Conservation (phyloP, 2,329 filamentous ascomycete species). For the Beauveria rudraprayagi region DNA sequence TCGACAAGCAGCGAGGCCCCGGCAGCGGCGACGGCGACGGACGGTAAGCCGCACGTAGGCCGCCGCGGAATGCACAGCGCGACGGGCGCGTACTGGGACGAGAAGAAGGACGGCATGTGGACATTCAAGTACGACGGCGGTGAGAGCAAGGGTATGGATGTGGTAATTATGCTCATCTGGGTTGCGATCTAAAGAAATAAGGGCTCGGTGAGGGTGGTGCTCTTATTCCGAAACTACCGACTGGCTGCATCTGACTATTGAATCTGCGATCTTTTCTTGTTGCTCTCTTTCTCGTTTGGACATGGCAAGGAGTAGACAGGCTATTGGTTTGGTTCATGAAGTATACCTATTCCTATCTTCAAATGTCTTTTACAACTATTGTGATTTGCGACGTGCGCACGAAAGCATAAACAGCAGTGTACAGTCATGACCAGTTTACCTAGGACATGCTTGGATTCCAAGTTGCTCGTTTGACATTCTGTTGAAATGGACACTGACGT, state of each 20-base stretch:
- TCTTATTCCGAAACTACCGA: neutral
- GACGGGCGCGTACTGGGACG: constrained; percentile 81
- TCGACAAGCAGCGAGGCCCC: constrained; percentile 46
- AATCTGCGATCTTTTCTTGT: neutral
- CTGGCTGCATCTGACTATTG: neutral
- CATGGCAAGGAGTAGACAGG: neutral
- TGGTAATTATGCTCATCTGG: constrained; percentile 71
- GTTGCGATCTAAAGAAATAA: constrained; percentile 52
- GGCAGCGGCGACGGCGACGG: constrained; percentile 48
- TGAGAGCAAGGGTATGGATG: constrained; percentile 58
- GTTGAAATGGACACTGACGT: too few species aligned
- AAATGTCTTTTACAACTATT: neutral
- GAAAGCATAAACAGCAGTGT: too few species aligned
- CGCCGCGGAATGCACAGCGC: constrained; percentile 86
- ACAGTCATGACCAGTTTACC: too few species aligned
- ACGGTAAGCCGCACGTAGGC: constrained; percentile 63
- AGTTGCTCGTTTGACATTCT: too few species aligned
- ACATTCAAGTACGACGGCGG: constrained; percentile 75
- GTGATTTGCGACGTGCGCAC: neutral
- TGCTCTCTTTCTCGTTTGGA: neutral
- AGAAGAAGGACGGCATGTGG: constrained; percentile 86
- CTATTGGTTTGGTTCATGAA: neutral
- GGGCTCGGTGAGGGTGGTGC: neutral
- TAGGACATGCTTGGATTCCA: too few species aligned
- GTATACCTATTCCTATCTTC: neutral